These are phyloP conservation scores for Paramecium pentaurelia DNA, from an alignment of 73 alveolate genomes.

Conservation along the genomic window DNA sequence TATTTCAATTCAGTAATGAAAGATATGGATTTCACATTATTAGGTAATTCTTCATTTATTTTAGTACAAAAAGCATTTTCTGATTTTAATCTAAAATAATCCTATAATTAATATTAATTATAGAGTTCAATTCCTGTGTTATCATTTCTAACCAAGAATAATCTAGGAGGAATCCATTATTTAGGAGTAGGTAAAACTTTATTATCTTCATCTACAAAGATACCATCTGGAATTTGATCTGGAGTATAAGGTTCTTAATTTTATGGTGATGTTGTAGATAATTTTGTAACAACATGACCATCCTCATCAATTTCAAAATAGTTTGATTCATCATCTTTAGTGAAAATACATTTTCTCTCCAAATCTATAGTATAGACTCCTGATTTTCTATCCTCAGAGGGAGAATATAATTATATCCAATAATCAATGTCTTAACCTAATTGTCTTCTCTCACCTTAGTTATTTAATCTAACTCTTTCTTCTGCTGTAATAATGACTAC, in stretches of 20 bases:
- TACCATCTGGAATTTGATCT: conserved; percentile 75
- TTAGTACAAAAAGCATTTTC: conserved; percentile 46
- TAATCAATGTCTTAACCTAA: conserved; percentile 76
- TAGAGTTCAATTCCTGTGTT: conserved; percentile 72
- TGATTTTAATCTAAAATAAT: conserved; percentile 67
- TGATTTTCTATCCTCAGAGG: conserved; percentile 62
- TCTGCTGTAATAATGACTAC: conserved; percentile 65
- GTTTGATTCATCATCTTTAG: conserved; percentile 65
- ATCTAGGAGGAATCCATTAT: conserved; percentile 72
- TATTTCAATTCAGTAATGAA: conserved; percentile 36
- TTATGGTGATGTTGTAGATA: not conserved
- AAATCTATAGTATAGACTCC: conserved; percentile 68
- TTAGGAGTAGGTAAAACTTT: conserved; percentile 83
- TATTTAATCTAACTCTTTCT: conserved; percentile 66
- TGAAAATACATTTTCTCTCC: not conserved
- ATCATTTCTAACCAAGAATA: conserved; percentile 69
- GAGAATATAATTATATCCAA: conserved; percentile 59
- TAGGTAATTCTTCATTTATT: conserved; percentile 34
- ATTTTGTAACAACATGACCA: conserved; percentile 51
- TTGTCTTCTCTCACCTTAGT: conserved; percentile 35
- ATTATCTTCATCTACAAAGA: conserved; percentile 77
- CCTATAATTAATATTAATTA: conserved; percentile 64
- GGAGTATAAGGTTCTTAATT: conserved; percentile 77
- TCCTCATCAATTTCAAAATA: conserved; percentile 59
- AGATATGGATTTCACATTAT: conserved; percentile 31